These are phyloP conservation scores for Podaxis pistillaris DNA, from an alignment of 768 basidiomycete species.

Conservation along the genomic window DNA sequence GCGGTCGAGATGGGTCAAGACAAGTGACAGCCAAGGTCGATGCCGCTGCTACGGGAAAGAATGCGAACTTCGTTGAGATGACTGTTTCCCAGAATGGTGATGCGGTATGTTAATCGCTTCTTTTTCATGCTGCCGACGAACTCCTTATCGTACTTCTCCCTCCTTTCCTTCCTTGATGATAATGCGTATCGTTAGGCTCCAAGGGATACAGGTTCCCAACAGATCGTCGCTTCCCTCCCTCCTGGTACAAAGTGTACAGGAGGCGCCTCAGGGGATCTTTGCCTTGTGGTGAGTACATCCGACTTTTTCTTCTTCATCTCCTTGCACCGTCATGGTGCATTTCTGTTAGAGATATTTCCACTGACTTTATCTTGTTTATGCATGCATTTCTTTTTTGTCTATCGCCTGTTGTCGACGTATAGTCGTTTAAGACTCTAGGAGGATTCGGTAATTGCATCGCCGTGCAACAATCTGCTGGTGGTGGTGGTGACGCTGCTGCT, in stretches of 20 bases:
- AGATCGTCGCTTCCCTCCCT: constrained; percentile 44
- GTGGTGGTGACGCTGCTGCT: constrained; percentile 17
- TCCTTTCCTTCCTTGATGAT: neutral
- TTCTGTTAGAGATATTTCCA: neutral
- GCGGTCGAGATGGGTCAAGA: constrained; percentile 44
- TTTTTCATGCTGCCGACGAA: neutral
- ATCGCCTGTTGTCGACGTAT: neutral
- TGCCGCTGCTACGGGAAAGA: constrained; percentile 38
- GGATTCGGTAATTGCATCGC: constrained; percentile 58
- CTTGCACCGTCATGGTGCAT: neutral
- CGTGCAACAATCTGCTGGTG: constrained; percentile 35
- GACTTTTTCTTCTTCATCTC: neutral
- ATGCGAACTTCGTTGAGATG: constrained; percentile 28
- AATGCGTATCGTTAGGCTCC: constrained; percentile 33
- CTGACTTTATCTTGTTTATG: neutral
- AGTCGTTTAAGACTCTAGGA: constrained; percentile 45
- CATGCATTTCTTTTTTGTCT: neutral
- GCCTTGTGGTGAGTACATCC: constrained; percentile 40
- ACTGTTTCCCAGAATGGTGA: constrained; percentile 46
- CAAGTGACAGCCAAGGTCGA: constrained; percentile 46
- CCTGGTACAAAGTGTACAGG: constrained; percentile 50
- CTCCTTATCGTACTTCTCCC: neutral
- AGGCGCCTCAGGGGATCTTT: constrained; percentile 41
- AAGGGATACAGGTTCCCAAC: constrained; percentile 31
- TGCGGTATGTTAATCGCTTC: constrained; percentile 31